These are phyloP conservation scores for Lanmaoa rubissima DNA, from an alignment of 768 basidiomycete genomes.

Conservation along the genomic window DNA sequence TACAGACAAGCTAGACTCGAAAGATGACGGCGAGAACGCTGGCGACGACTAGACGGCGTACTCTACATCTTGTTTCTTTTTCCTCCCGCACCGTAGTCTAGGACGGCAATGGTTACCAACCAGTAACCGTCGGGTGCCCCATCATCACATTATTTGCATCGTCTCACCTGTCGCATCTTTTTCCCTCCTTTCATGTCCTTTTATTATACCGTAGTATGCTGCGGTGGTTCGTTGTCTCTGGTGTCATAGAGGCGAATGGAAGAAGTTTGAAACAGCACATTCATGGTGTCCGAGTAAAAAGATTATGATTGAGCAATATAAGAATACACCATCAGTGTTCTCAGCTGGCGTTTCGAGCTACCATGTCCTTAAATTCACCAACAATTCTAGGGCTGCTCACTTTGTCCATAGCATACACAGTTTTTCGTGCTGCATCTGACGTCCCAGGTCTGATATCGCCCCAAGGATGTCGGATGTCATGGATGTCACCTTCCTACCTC, in stretches of 20 bases:
- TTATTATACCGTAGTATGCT: slow-evolving; percentile 38
- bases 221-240: slow-evolving; percentile 33
- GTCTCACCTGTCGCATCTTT: slow-evolving; percentile 35
- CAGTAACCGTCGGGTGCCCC: slow-evolving; percentile 15
- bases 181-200: slow-evolving; percentile 25
- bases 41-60: slow-evolving; percentile 57
- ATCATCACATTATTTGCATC: slow-evolving; percentile 32
- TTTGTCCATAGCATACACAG: slow-evolving; percentile 36
- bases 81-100: slow-evolving; percentile 18
- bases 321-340: background rate
- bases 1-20: slow-evolving; percentile 69
- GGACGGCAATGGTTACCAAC: slow-evolving; percentile 9
- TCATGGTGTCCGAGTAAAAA: background rate
- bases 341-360: background rate
- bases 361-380: slow-evolving; percentile 13
- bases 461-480: slow-evolving; percentile 95
- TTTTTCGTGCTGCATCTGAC: slow-evolving; percentile 45
- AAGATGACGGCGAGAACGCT: slow-evolving; percentile 66
- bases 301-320: background rate
- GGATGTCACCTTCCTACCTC: slow-evolving; percentile 91
- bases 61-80: slow-evolving; percentile 10
- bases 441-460: slow-evolving; percentile 61
- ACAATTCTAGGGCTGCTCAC: slow-evolving; percentile 33
- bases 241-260: slow-evolving; percentile 34
- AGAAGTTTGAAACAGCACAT: slow-evolving; percentile 28